Base-by-base conservation (phyloP, 768 basidiomycete species). In the Paxillus involutus region DNA sequence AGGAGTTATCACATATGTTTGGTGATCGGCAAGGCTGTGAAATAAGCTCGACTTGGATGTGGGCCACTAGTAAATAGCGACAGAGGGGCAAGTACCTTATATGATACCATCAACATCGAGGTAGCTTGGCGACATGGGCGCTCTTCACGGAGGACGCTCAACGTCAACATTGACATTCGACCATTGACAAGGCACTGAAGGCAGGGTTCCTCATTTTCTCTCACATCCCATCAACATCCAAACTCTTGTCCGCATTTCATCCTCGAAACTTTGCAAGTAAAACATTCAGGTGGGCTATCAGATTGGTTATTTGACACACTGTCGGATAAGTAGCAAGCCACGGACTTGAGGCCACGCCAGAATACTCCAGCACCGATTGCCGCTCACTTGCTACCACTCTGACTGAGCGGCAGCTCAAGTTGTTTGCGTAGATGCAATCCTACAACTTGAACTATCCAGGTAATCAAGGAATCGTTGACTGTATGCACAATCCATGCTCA, bases 371-470 rank as follows among this genome's bases (percentile, higher is more conserved):
- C 7, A 19, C 7, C 39, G n/a, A 19, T 40, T n/a, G 39, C 16
- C 39, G 39, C 39, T 17, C 17, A 40, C n/a, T 19, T 40, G 13
- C 6, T 7, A n/a, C n/a, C n/a, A 7, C 16, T 21, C 14, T 16
- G 37, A 17, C n/a, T 40, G 39, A 11, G 8, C n/a, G 39, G 39
- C 39, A 40, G 16, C 8, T 45, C 26, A 26, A 26, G 26, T 17
- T 13, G 29, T 30, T 49, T 13, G 39, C 7, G 19, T 1, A 43
- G 45, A 70, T 70, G 69, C 71, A 71, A 37, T 68, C 67, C 17
- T 64, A 72, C 49, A 67, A 70, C n/a, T n/a, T n/a, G n/a, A n/a
- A n/a, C 26, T 67, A 67, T 49, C 57, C 65, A 63, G 60, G 69
- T 72, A 63, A 57, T 40, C 9, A 24, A 19, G 35, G 0, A 11